These are phyloP conservation scores for Ichthyophthirius multifiliis DNA, from an alignment of 169 alveolate species.

Conservation along the genomic window DNA sequence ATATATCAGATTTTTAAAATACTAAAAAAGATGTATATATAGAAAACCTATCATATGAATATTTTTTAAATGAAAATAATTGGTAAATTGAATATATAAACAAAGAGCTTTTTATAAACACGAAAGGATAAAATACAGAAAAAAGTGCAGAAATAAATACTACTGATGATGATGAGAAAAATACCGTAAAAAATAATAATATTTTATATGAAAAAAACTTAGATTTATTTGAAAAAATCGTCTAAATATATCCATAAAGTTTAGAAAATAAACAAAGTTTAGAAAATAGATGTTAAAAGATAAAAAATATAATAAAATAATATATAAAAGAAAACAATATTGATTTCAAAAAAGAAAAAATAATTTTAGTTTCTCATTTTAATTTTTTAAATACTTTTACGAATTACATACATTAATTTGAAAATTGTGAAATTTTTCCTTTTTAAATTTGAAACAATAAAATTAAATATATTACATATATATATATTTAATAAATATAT, in stretches of 20 bases:
- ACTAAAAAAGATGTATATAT: neutral
- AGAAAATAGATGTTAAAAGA: constrained; percentile 6
- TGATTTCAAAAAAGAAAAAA: neutral
- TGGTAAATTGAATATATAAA: neutral
- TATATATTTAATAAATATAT: too few species aligned
- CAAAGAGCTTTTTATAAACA: neutral
- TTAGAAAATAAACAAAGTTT: neutral
- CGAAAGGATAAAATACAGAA: neutral
- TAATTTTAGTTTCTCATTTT: neutral
- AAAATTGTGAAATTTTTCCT: neutral
- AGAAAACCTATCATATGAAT: neutral
- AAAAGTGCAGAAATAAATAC: neutral
- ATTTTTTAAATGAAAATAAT: neutral
- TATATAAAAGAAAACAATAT: constrained; percentile 8
- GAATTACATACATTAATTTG: neutral
- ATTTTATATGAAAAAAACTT: neutral
- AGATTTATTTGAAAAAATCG: neutral
- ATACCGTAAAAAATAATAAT: too few species aligned
- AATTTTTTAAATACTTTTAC: neutral
- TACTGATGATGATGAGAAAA: neutral
- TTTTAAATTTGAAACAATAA: neutral
- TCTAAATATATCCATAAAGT: neutral
- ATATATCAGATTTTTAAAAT: constrained; percentile 15
- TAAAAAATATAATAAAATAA: neutral
- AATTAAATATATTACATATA: too few species aligned